These are phyloP conservation scores for Scedosporium boydii DNA, from an alignment of 2,329 filamentous ascomycete genomes.

Conservation along the genomic window DNA sequence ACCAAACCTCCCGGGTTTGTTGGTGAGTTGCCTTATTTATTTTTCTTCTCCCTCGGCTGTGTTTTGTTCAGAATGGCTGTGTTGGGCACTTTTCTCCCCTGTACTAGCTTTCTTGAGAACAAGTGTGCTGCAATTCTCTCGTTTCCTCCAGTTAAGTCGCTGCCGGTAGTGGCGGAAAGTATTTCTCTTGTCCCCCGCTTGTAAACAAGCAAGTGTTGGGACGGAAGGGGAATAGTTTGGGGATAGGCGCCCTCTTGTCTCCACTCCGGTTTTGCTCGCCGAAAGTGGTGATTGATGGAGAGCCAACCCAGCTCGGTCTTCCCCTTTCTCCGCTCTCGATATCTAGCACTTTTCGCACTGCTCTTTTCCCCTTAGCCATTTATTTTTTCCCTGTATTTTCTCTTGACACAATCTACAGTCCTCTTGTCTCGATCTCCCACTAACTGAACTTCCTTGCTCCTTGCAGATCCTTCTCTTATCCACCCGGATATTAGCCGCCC, in stretches of 20 bases:
- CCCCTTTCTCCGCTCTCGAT: neutral
- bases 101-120: neutral
- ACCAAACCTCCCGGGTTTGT: constrained; percentile 40
- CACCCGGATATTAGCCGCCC: constrained; percentile 43
- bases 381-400: neutral
- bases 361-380: neutral
- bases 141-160: too few relatives aligned
- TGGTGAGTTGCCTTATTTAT: constrained; percentile 36
- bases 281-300: neutral
- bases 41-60: constrained; percentile 18
- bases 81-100: constrained; percentile 7
- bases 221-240: neutral
- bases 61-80: constrained; percentile 40
- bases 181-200: neutral
- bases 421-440: neutral
- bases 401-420: neutral
- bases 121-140: neutral
- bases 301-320: neutral
- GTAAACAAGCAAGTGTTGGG: neutral
- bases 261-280: constrained; percentile 17
- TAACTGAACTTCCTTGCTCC: constrained; percentile 19
- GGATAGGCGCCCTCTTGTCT: neutral
- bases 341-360: neutral
- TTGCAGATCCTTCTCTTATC: constrained; percentile 45
- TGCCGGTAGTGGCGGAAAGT: neutral